phyloP scores from a whole-genome alignment of 371 early-diverging fungal genomes.

The Mortierella sp. region DNA sequence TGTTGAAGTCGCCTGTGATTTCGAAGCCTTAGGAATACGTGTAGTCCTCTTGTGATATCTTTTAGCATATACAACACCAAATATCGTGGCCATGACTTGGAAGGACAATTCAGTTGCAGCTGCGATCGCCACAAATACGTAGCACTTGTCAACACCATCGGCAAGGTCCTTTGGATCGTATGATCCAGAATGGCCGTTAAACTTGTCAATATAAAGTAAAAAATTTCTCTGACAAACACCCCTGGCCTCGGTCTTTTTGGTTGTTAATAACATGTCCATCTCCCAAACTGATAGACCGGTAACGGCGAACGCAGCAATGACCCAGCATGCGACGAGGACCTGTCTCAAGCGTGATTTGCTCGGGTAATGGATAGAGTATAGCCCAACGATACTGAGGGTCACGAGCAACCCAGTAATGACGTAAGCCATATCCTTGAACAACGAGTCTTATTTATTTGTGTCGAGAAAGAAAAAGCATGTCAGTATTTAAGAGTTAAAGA shows the following conservation, averaged over 20 bases:
- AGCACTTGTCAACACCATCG: neutral
- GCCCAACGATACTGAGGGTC: neutral
- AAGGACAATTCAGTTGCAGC: neutral
- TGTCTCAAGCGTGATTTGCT: neutral
- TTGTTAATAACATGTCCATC: neutral
- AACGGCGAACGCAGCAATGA: neutral
- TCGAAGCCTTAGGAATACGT: too few species aligned
- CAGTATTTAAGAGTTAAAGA: neutral
- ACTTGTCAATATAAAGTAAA: neutral
- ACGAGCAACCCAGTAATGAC: neutral
- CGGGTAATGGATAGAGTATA: neutral
- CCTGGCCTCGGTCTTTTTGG: neutral
- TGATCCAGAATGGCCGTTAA: neutral
- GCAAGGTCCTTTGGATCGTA: neutral
- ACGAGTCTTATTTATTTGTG: neutral
- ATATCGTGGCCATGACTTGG: neutral
- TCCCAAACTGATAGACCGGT: neutral
- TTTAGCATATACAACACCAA: neutral
- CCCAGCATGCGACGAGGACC: neutral
- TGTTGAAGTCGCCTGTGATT: neutral
- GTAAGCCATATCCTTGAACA: neutral
- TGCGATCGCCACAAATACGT: neutral
- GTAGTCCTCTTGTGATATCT: neutral
- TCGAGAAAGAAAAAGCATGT: neutral
- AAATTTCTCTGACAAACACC: neutral